These are phyloP conservation scores for Paramarasmius palmivorus DNA, from an alignment of 1,284 basidiomycete species.

Conservation along the genomic window DNA sequence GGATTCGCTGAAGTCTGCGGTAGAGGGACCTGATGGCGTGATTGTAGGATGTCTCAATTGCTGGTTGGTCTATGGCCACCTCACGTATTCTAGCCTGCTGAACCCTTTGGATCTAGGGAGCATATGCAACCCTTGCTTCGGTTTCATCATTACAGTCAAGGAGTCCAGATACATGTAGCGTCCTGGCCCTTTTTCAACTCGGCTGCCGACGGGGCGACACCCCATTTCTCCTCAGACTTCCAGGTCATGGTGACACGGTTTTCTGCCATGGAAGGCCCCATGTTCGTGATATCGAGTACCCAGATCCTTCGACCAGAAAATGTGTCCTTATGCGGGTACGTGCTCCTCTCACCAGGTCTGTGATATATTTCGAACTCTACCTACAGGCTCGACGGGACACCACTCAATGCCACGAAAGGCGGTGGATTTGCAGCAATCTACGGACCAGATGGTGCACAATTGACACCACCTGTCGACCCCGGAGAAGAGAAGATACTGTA, in stretches of 20 bases:
- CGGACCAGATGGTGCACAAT: conserved; percentile 15
- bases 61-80: conserved; percentile 12
- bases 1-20: conserved; percentile 17
- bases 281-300: conserved; percentile 21
- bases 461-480: conserved; percentile 12
- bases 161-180: conserved; percentile 21
- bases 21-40: conserved; percentile 15
- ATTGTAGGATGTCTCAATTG: conserved; percentile 17
- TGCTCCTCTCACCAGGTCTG: not conserved
- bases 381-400: conserved; percentile 14
- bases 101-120: conserved; percentile 11
- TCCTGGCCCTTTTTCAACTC: conserved; percentile 18
- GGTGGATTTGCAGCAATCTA: conserved; percentile 23
- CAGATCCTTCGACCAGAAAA: conserved; percentile 15
- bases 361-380: not conserved
- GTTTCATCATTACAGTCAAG: conserved; percentile 18
- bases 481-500: conserved; percentile 19
- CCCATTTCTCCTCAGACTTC: conserved; percentile 16
- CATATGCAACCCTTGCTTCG: conserved; percentile 21
- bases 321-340: conserved; percentile 16
- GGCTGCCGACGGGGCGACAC: conserved; percentile 10
- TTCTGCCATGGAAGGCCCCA: conserved; percentile 20
- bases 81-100: not conserved
- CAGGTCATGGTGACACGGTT: conserved; percentile 16
- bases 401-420: conserved; percentile 16